Percentiles rank a stretch among this genome's conserved stretches.
These are phyloP conservation scores for Apodospora peruviana DNA, from an alignment of 495 filamentous ascomycete genomes.

Conservation along the genomic window DNA sequence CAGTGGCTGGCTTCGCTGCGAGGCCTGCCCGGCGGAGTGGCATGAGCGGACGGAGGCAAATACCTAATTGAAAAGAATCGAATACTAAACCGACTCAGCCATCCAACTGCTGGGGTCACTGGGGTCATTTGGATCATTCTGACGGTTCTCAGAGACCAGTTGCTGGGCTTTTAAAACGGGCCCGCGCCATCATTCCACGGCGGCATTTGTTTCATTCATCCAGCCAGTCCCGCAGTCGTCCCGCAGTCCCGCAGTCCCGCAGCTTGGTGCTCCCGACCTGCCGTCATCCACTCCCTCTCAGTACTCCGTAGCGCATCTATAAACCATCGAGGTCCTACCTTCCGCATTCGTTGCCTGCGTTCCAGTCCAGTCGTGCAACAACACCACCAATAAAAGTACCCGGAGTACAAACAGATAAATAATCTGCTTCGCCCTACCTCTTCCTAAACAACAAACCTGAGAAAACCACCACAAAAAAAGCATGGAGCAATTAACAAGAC, in stretches of 20 bases:
- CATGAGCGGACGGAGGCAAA: background rate
- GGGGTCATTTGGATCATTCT: background rate
- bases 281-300: background rate
- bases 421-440: too few relatives aligned
- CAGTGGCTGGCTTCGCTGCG: background rate
- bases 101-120: background rate
- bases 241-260: background rate
- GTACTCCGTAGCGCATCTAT: background rate
- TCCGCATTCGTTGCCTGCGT: background rate
- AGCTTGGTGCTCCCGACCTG: background rate
- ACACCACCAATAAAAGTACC: background rate
- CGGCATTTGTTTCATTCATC: constrained; percentile 2
- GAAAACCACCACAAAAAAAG: background rate
- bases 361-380: too few relatives aligned
- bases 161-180: constrained; percentile 1
- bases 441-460: background rate
- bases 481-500: constrained; percentile 7
- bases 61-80: background rate
- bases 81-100: constrained; percentile 3
- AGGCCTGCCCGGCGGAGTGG: background rate
- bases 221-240: background rate
- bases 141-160: background rate
- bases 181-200: constrained; percentile 2
- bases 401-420: background rate
- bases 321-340: too few relatives aligned